Evolutionary conservation across 495 filamentous ascomycete genomes (phyloP), one percentile per base, ranked within the genome.

Genomic region (Xylaria longipes): DNA sequence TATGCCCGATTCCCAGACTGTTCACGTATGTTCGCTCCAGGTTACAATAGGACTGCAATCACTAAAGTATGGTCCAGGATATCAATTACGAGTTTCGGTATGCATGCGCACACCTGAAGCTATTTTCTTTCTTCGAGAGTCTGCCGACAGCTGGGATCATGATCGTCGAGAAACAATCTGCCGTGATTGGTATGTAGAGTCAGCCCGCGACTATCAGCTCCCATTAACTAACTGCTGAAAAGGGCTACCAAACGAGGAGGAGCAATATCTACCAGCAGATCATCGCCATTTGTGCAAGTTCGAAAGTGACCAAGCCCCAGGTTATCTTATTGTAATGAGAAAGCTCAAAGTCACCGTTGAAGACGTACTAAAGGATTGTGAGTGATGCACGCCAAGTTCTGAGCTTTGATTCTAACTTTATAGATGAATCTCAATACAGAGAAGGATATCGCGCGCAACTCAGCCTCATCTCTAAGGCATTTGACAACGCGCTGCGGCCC

Each of bases 71-170:
- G 0, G n/a, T 80, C 1, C 69, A 86, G 71, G 61, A 70, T 0
- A 79, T 87, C 39, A 87, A 87, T 41, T 84, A 87, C 27, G 78
- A 84, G 33, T 87, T 87, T 71, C 78, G 82, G 11, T 73, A 83
- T 45, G 61, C 81, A 27, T 72, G 78, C 25, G 70, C 66, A 11
- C 71, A 77, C 6, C 35, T 86, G 1, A 52, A 67, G 0, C 65
- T 88, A 0, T 79, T 75, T 57, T 86, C 85, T n/a, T 87, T 87
- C 72, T 88, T 83, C 39, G 85, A 88, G 69, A 82, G 78, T 3
- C 52, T 73, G 29, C 72, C 68, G 41, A 86, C 82, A 1, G 39
- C 57, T 4, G 60, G 83, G 27, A 57, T 64, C n/a, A 46, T 84
- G n/a, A 77, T 87, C 46, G 83, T 87, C 1, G 80, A 84, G 5